Evolutionary conservation across 495 filamentous ascomycete genomes (phyloP), one percentile per base, ranked within the genome.

Genomic region (Penicillium daleae): DNA sequence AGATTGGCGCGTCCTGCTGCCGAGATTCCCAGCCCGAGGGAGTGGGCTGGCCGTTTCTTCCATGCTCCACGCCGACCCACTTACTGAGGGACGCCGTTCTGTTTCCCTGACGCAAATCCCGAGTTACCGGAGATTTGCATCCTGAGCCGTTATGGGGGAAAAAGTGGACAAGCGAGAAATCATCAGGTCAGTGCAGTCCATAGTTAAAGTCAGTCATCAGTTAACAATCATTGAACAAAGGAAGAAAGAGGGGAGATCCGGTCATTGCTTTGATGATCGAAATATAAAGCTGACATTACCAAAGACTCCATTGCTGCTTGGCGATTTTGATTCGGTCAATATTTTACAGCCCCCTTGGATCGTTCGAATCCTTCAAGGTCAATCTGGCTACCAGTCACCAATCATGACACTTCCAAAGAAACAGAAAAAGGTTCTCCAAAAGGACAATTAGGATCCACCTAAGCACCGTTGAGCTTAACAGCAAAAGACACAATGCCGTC

Each of bases 1-100:
- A 59, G 62, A 65, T 62, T 62, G 59, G 62, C 62, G 61, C 39
- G 13, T 37, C 51, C 24, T 26, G 10, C 56, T 63, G 66, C 63
- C 63, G 56, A 64, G 63, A 69, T 69, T 64, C 31, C 46, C 42
- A 60, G 22, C 17, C 33, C 44, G 13, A 10, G 26, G 46, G 48
- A 49, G 39, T 58, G 56, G 54, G 31, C 27, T 59, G 63, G 35
- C 56, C 66, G 60, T 57, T 69, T 24, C 55, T 51, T 39, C 42
- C 19, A 27, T 64, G 54, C 61, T 57, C 63, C 57, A 69, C 60
- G 37, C 50, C 31, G 64, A 65, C 63, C 68, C 66, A 71, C 65
- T 24, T 29, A 6, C 35, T 61, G 35, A 55, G 62, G 52, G 39
- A 58, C 33, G 52, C 39, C 42, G 32, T 44, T 50, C 33, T 40